A percentile compares a stretch with the other conserved stretches of the same genome.
phyloP scores from a whole-genome alignment of 768 basidiomycete genomes.

The Macrocybe gigantea region DNA sequence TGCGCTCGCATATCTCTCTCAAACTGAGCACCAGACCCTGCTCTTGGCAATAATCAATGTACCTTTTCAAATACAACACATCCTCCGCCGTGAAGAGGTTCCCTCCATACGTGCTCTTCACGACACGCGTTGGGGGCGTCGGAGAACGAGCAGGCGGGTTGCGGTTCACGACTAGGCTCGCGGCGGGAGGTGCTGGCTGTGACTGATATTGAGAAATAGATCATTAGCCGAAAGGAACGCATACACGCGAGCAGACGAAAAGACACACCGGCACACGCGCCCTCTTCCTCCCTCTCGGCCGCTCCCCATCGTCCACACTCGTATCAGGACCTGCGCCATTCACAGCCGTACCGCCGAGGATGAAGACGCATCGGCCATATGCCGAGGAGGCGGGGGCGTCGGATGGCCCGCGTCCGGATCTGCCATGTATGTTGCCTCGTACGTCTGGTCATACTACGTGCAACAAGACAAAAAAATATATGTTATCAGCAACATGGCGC shows the following conservation, averaged over 20 bases:
- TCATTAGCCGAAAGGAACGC: not conserved
- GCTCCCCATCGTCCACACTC: conserved; percentile 47
- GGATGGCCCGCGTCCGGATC: conserved; percentile 37
- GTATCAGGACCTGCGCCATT: conserved; percentile 62
- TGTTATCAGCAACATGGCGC: too few species aligned
- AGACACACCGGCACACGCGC: not conserved
- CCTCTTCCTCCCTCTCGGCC: not conserved
- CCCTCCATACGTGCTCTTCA: conserved; percentile 87
- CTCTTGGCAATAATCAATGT: conserved; percentile 88
- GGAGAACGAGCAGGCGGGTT: conserved; percentile 74
- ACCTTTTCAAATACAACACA: conserved; percentile 76
- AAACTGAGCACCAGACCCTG: conserved; percentile 76
- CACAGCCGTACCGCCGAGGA: conserved; percentile 25
- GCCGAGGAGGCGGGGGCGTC: conserved; percentile 13
- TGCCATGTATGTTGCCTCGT: conserved; percentile 55
- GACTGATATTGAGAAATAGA: conserved; percentile 27
- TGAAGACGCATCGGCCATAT: conserved; percentile 27
- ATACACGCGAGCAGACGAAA: not conserved
- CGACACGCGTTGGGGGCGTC: conserved; percentile 75
- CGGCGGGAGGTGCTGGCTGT: conserved; percentile 59
- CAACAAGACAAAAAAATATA: not conserved
- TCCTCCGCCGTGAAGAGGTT: conserved; percentile 85
- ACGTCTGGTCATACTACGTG: conserved; percentile 49
- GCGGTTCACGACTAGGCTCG: conserved; percentile 61
- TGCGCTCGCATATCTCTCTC: conserved; percentile 82